Evolutionary conservation across 2,329 filamentous ascomycete genomes (phyloP), one percentile per base, ranked within the genome.

Genomic region (Aspergillus pseudotamarii): DNA sequence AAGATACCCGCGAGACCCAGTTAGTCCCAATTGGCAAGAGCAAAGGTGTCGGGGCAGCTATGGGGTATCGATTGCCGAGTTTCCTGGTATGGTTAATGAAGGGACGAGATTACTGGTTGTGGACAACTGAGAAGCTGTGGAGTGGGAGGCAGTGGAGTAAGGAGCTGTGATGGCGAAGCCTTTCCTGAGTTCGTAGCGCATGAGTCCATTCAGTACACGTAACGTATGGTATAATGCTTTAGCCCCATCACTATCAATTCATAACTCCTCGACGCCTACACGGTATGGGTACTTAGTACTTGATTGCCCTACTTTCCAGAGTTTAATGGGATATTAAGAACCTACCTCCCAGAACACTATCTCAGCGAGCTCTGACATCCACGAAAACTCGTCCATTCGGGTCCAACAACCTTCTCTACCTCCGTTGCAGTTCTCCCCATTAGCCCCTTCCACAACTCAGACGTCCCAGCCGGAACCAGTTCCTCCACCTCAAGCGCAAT

Each of bases 111-210:
- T 84, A 84, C 64, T 86, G 82, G 81, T 60, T 85, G 32, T 83
- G 82, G 80, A 84, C 81, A 11, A 82, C 80, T 1, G 79, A 72
- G 0, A 68, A 68, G 4, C 60, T 85, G 16, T 86, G 84, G 84
- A 84, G 72, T 71, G 84, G 83, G 19, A 81, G 81, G 60, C 81
- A 84, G 56, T 86, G 82, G 82, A 74, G 71, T 10, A 84, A 84
- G 68, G 79, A 64, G 63, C 38, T 51, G 1, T 82, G 81, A 69
- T 56, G 56, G 41, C 6, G 19, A 21, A 23, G 11, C 5, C 10
- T 54, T 36, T 34, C 11, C 30, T 50, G 30, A 32, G 32, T 11
- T 54, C 30, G 32, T n/a, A 54, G 21, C 28, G 30, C 30, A 36
- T 36, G 4, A 34, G 30, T 36, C 6, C n/a, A 19, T 28, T 30